phyloP scores from a whole-genome alignment of 2,329 filamentous ascomycete genomes.

The Leptographium galeiforme region DNA sequence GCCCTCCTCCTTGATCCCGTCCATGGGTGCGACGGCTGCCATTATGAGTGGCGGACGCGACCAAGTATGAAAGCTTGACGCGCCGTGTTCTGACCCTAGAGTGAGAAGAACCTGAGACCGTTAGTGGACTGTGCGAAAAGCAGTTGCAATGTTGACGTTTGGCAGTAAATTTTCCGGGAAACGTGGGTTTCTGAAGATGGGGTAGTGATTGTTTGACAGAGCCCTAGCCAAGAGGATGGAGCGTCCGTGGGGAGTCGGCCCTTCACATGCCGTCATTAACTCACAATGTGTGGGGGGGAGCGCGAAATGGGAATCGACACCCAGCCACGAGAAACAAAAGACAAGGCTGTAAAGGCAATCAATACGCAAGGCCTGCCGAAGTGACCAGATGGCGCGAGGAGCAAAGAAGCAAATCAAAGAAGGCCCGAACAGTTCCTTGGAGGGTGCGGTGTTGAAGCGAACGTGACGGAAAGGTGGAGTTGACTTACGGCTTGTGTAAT shows the following conservation, averaged over 20 bases:
- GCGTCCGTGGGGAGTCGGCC: no score
- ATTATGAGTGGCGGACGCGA: slow-evolving; percentile 15
- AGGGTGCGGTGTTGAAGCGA: background rate
- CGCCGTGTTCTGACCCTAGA: no score
- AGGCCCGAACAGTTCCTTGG: background rate
- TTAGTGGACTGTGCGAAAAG: background rate
- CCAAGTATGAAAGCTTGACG: no score
- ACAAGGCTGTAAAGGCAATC: background rate
- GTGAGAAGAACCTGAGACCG: background rate
- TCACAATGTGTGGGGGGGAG: background rate
- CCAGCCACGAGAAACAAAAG: background rate
- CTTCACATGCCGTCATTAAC: background rate
- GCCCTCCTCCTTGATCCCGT: slow-evolving; percentile 2
- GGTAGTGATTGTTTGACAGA: no score
- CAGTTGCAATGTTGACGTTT: no score
- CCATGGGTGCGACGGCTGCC: slow-evolving; percentile 20
- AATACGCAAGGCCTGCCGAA: background rate
- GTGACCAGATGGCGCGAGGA: background rate
- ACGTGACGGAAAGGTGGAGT: background rate
- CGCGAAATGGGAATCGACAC: background rate
- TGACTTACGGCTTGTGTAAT: background rate
- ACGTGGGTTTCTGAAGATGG: no score
- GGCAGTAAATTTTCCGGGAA: no score
- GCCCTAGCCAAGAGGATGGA: no score
- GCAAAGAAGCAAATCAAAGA: background rate